Base-by-base conservation (phyloP, 2,329 filamentous ascomycete species). In the Xylariaceae sp. region DNA sequence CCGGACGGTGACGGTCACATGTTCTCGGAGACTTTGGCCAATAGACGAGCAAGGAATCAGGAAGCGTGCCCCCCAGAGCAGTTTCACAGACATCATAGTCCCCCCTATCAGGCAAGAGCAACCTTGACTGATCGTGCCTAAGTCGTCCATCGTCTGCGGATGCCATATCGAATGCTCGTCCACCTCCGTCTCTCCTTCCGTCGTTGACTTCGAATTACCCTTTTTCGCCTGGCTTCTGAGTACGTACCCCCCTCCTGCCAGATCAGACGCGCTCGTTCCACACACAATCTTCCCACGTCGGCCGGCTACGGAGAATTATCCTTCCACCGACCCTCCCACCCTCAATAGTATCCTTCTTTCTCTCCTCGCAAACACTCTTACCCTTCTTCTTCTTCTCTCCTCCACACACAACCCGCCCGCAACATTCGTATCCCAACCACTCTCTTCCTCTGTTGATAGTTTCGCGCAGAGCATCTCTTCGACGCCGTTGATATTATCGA, bases 401-500 rank as follows among this genome's bases (percentile, higher is more conserved):
- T n/a, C 10, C 15, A 7, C 18, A 11, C 11, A 41, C 8, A 3
- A 15, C 10, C 34, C 23, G 5, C 2, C 2, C 15, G n/a, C 13
- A 45, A n/a, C n/a, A 11, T n/a, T n/a, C 41, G 11, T n/a, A 45
- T 45, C 41, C n/a, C 41, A 45, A 45, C 41, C 13, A n/a, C 17
- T 2, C 13, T 45, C 41, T n/a, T n/a, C 13, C 41, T 45, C 41
- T n/a, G 41, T 45, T 45, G 5, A 45, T n/a, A 45, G 10, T 45
- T 57, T 53, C 51, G 35, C 51, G 44, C 53, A 47, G 51, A n/a
- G 37, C 62, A 23, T 57, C 50, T 55, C 23, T 51, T 23, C n/a
- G 10, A 5, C 11, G 23, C 23, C 23, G 5, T 30, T 30, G 23
- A 30, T 30, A 30, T 30, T 30, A 11, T 35, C 23, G 2, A n/a